Evolutionary conservation across 2,329 filamentous ascomycete species (phyloP), one percentile per base, ranked within the genome.

Genomic region (Diaporthe ilicicola): DNA sequence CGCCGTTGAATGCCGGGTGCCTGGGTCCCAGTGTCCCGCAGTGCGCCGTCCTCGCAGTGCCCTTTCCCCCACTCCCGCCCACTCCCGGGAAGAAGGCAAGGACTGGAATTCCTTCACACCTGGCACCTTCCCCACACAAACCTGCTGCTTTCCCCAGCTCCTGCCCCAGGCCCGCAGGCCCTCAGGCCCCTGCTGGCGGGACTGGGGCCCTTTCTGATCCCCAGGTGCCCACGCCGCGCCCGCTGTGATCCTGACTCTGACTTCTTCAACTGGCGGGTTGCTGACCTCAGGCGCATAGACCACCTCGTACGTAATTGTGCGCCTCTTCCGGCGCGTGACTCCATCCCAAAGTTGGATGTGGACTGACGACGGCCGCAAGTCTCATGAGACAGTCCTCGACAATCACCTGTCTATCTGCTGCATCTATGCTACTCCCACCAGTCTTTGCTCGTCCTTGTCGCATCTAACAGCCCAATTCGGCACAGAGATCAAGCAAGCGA

Each of bases 281-380:
- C 59, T 62, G 59, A 62, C 59, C 59, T 62, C 42, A 48, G 59
- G 39, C 59, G 59, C 59, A 48, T 48, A 48, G 42, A 17, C 59
- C 59, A 48, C 32, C 59, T 34, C 56, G 56, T 62, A 48, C n/a
- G 10, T 12, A 39, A 48, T 48, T 48, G 19, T 62, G 8, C 34
- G 22, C 59, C 32, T 46, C 59, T 34, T 62, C 19, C 59, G 29
- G 59, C 59, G 59, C 42, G 59, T 64, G 59, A 50, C 44, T 50
- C 29, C 59, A 50, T 64, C n/a, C 27, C n/a, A n/a, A 24, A 50
- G 42, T 29, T 34, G 59, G 59, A 37, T 27, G 44, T 64, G 59
- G 59, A 64, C 44, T 64, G 59, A 64, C 59, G 44, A 24, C n/a
- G 29, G 19, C 59, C 50, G 59, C 59, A 50, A 24, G 13, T 13